A percentile compares a stretch with the other conserved stretches of the same genome.
Conservation (phyloP, 169 alveolate species). For the Plasmodium gallinaceum region DNA sequence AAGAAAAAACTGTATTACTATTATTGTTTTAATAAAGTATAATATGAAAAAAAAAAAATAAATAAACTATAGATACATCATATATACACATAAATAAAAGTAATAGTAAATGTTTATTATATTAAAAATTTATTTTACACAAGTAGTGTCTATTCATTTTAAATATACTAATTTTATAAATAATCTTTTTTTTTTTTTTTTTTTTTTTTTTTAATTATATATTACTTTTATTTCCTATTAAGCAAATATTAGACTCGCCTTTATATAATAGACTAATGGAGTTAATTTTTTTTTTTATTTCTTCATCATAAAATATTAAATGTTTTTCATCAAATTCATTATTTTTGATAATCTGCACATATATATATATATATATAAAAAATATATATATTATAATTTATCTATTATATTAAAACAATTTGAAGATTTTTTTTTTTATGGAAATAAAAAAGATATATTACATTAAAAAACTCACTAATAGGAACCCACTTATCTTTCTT, state of each 20-base stretch:
- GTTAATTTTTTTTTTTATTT: constrained; percentile 50
- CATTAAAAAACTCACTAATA: constrained; percentile 27
- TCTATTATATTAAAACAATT: neutral
- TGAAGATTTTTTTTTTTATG: neutral
- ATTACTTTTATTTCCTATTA: constrained; percentile 60
- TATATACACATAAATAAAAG: too few species aligned
- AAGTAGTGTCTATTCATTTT: too few species aligned
- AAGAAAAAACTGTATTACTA: neutral
- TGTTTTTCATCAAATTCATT: constrained; percentile 25
- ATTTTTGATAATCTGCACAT: constrained; percentile 10
- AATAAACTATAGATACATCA: too few species aligned
- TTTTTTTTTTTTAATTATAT: neutral
- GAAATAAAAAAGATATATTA: neutral
- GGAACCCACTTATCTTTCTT: constrained; percentile 52
- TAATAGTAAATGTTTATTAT: neutral
- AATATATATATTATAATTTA: neutral
- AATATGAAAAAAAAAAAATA: neutral
- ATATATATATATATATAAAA: neutral
- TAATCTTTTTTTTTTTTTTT: neutral
- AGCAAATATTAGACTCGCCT: constrained; percentile 66
- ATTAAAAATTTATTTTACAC: too few species aligned
- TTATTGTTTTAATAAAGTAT: neutral
- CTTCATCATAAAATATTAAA: constrained; percentile 67
- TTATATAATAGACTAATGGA: constrained; percentile 53
- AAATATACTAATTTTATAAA: too few species aligned